Percentiles rank a stretch among this genome's conserved stretches.
Conservation (phyloP, 2,329 filamentous ascomycete species). For the Arthroderma sp. region DNA sequence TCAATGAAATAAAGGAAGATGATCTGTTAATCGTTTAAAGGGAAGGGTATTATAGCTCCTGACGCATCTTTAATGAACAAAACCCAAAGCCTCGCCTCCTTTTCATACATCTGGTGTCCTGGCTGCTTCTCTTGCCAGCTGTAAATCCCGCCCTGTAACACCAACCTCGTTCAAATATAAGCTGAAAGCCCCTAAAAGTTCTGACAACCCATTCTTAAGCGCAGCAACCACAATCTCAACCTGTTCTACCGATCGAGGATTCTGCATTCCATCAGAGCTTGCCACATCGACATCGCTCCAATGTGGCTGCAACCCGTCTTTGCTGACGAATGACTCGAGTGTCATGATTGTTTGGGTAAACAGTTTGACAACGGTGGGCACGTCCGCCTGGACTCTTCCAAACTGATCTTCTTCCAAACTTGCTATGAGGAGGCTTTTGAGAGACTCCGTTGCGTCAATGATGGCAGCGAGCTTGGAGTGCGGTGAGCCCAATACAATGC, state of each 20-base stretch:
- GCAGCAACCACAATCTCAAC: slow-evolving; percentile 58
- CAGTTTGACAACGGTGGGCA: slow-evolving; percentile 60
- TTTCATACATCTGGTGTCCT: not conserved
- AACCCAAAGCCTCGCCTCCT: not conserved
- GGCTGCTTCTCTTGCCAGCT: slow-evolving; percentile 56
- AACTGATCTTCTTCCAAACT: slow-evolving; percentile 71
- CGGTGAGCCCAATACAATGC: slow-evolving; percentile 60
- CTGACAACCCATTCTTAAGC: slow-evolving; percentile 52
- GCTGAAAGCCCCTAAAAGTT: slow-evolving; percentile 60
- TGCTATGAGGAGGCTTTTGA: slow-evolving; percentile 57
- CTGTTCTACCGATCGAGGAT: slow-evolving; percentile 41
- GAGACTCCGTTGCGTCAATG: slow-evolving; percentile 57
- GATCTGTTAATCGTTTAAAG: not conserved
- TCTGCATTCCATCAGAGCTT: slow-evolving; percentile 21
- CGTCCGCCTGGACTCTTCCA: slow-evolving; percentile 74
- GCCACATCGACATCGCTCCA: slow-evolving; percentile 63
- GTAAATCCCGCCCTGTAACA: slow-evolving; percentile 58
- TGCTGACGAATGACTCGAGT: slow-evolving; percentile 54
- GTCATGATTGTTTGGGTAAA: slow-evolving; percentile 58
- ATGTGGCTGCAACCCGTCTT: slow-evolving; percentile 44
- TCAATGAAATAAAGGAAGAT: not conserved
- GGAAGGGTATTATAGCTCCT: not conserved
- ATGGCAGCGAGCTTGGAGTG: slow-evolving; percentile 58
- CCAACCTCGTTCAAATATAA: slow-evolving; percentile 60
- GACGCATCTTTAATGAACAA: not conserved